phyloP scores from a whole-genome alignment of 306 rosid genomes.

The Delonix regia region DNA sequence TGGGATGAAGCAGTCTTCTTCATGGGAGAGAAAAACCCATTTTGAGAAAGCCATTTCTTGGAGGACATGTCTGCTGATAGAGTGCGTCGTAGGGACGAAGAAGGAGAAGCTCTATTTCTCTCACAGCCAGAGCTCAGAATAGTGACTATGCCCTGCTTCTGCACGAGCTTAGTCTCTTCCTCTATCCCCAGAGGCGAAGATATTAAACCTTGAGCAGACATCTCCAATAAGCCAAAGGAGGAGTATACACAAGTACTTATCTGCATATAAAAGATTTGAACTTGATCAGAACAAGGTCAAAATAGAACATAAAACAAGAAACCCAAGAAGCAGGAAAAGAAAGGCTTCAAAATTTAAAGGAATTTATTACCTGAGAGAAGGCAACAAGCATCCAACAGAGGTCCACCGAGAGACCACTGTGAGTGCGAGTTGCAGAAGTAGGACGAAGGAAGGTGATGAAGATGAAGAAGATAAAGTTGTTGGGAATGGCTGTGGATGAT shows the following conservation, averaged over 20 bases:
- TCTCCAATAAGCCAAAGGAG: slow-evolving; percentile 20
- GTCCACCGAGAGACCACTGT: slow-evolving; percentile 57
- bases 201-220: slow-evolving; percentile 40
- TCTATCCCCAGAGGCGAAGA: slow-evolving; percentile 32
- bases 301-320: neutral
- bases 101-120: slow-evolving; percentile 26
- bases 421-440: slow-evolving; percentile 52
- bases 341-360: slow-evolving; percentile 7
- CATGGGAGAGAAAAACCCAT: slow-evolving; percentile 50
- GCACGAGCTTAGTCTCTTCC: slow-evolving; percentile 31
- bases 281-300: slow-evolving; percentile 2
- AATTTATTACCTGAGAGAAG: slow-evolving; percentile 43
- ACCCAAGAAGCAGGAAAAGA: slow-evolving; percentile 12
- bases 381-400: slow-evolving; percentile 58
- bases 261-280: slow-evolving; percentile 45
- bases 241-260: slow-evolving; percentile 6
- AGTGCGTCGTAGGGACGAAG: slow-evolving; percentile 68
- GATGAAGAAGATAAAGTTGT: slow-evolving; percentile 22
- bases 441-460: slow-evolving; percentile 25
- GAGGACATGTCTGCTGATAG: slow-evolving; percentile 98
- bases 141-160: slow-evolving; percentile 72
- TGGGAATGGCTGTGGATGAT: slow-evolving; percentile 52
- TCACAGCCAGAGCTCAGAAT: slow-evolving; percentile 58
- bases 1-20: slow-evolving; percentile 63
- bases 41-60: slow-evolving; percentile 68